Evolutionary conservation across 2,329 filamentous ascomycete species (phyloP), one percentile per base, ranked within the genome.

Genomic region (Aspergillus alliaceus): DNA sequence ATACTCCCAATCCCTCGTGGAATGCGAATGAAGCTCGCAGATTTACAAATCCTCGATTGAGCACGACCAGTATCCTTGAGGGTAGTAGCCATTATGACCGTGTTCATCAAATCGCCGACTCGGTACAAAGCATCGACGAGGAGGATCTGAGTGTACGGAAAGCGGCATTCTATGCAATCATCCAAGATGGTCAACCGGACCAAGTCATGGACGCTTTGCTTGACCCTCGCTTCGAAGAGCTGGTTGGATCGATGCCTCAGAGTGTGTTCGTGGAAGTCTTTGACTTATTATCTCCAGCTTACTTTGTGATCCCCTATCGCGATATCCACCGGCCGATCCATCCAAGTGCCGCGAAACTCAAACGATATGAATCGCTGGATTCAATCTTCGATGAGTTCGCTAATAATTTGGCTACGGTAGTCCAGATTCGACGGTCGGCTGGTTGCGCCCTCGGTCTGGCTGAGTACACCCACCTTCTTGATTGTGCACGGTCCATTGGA

Each of bases 201-300:
- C 73, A 71, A 52, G 67, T 79, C 22, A 70, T 79, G 60, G 58
- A 70, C 39, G 70, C 69, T 6, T 59, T 79, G 57, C 61, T 64
- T 11, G 64, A 75, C 46, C 68, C 69, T 51, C 64, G 64, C 42
- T 74, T 69, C 59, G 61, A 61, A 18, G 52, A 61, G 11, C 50
- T 72, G 20, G 61, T 75, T 49, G 64, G 68, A 53, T 66, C 63
- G 5, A 69, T 91, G 22, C 79, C 87, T 0, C 70, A 78, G 1
- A 76, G 80, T 1, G 81, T 81, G 1, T 86, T 91, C 66, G 84
- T 85, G 1, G 85, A 89, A 60, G 81, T 89, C 9, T 70, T 93
- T 29, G 80, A 81, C 32, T 78, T 80, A 5, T 72, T 92, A 8
- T 85, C 90, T 56, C 87, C 89, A 0, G 65, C 72, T 24, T 71